Conservation (phyloP, 768 basidiomycete genomes). For the Collybiopsis luxurians region DNA sequence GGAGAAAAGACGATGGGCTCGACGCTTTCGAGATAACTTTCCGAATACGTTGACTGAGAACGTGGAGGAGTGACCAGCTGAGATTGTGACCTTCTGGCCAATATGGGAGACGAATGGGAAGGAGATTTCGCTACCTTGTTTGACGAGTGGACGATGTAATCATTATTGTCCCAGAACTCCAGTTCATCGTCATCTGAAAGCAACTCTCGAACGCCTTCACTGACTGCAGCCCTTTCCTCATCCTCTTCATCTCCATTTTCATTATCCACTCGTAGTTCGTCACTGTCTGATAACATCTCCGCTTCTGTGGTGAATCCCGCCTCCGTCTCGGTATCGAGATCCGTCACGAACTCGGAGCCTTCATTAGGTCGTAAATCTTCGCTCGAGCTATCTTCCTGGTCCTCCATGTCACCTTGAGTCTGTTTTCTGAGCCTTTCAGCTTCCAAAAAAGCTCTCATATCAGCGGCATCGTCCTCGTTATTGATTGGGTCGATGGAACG, state of each 20-base stretch:
- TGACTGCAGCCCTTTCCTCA: neutral
- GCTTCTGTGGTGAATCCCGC: conserved; percentile 1
- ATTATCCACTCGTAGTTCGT: neutral
- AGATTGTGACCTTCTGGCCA: conserved; percentile 15
- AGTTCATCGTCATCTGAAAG: conserved; percentile 26
- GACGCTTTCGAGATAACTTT: neutral
- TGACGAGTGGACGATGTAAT: conserved; percentile 30
- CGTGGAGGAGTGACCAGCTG: conserved; percentile 42
- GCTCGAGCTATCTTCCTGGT: conserved; percentile 28
- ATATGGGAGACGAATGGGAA: neutral
- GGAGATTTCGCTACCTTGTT: neutral
- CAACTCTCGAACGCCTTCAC: conserved; percentile 17
- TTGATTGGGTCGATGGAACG: conserved; percentile 10
- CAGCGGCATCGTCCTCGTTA: conserved; percentile 54
- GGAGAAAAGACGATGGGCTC: conserved; percentile 13
- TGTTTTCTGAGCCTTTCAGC: conserved; percentile 56
- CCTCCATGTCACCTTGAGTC: conserved; percentile 43
- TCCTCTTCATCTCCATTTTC: neutral
- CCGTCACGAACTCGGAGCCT: neutral
- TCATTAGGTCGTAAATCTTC: conserved; percentile 5
- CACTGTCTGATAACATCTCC: neutral
- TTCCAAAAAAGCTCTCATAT: conserved; percentile 64
- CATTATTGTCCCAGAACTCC: conserved; percentile 37
- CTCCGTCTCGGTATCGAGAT: conserved; percentile 1
- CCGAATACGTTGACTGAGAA: conserved; percentile 30